Conservation (phyloP, 495 filamentous ascomycete species). For the Penicillium silybi region DNA sequence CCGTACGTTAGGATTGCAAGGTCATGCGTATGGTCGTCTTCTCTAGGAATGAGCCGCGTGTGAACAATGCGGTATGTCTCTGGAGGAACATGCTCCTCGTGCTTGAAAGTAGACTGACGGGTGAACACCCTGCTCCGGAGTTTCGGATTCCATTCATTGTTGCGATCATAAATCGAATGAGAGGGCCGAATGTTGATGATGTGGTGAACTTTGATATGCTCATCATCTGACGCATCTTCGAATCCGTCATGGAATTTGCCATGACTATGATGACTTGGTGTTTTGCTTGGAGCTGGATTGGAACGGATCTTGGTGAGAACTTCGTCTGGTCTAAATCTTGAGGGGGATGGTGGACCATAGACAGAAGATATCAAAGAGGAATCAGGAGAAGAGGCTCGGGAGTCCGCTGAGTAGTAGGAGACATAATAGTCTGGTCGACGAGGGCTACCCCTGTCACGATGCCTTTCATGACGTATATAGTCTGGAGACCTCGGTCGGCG, state of each 20-base stretch:
- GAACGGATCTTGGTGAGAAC: neutral
- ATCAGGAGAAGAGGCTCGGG: too few species aligned
- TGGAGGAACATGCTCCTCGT: neutral
- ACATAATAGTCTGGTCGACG: too few species aligned
- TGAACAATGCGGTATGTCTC: conserved; percentile 4
- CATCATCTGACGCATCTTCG: neutral
- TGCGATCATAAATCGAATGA: neutral
- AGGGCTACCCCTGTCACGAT: too few species aligned
- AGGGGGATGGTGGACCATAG: neutral
- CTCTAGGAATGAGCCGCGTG: neutral
- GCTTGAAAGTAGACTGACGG: neutral
- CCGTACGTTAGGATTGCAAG: conserved; percentile 2
- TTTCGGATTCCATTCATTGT: neutral
- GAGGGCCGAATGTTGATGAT: neutral
- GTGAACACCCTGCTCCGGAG: neutral
- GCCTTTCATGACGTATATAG: too few species aligned
- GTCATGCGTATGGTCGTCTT: neutral
- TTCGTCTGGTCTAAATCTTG: neutral
- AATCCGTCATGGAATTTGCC: neutral
- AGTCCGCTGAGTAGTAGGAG: neutral
- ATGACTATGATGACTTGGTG: neutral
- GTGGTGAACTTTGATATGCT: neutral
- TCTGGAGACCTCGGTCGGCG: too few species aligned
- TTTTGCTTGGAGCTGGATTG: neutral
- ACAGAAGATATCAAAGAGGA: neutral